Evolutionary conservation across 108 stramenopile genomes (phyloP).

Genomic region (Schizochytrium sp.): DNA sequence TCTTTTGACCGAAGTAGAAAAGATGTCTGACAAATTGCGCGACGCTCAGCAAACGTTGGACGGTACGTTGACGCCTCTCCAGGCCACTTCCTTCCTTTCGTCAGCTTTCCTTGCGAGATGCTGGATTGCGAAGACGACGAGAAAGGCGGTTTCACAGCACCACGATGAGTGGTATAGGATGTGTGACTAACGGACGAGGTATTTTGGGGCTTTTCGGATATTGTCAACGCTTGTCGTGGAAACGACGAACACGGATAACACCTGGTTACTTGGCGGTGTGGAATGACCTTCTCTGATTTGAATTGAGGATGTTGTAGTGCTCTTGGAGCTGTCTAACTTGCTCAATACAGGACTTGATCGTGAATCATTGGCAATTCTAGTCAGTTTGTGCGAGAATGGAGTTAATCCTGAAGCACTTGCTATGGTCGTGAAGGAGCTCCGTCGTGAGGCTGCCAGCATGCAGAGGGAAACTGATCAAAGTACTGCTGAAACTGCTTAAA

Average conservation of each 20-base stretch:
- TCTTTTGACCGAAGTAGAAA: background rate
- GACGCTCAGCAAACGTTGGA: constrained; percentile 32
- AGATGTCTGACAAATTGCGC: constrained; percentile 29
- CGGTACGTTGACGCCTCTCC: background rate
- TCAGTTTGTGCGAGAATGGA: constrained; percentile 61
- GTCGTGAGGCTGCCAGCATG: constrained; percentile 54
- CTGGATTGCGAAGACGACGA: background rate
- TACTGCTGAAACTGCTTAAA: background rate
- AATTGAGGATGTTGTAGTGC: background rate
- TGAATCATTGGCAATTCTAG: constrained; percentile 42
- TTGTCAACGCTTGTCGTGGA: background rate
- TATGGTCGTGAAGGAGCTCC: constrained; percentile 63
- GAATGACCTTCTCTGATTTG: background rate
- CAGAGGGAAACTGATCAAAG: background rate
- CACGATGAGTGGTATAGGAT: background rate
- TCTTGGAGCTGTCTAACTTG: constrained; percentile 20
- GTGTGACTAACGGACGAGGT: background rate
- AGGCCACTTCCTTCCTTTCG: background rate
- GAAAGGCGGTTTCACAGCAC: background rate
- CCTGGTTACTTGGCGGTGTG: background rate
- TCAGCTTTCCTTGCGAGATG: background rate
- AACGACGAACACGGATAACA: background rate
- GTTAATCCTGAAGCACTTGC: constrained; percentile 64
- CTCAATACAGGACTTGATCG: constrained; percentile 61
- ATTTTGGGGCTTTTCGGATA: too few relatives aligned